Evolutionary conservation across 495 filamentous ascomycete genomes (phyloP), one percentile per base, ranked within the genome.

Genomic region (Hypomontagnella monticulosa): DNA sequence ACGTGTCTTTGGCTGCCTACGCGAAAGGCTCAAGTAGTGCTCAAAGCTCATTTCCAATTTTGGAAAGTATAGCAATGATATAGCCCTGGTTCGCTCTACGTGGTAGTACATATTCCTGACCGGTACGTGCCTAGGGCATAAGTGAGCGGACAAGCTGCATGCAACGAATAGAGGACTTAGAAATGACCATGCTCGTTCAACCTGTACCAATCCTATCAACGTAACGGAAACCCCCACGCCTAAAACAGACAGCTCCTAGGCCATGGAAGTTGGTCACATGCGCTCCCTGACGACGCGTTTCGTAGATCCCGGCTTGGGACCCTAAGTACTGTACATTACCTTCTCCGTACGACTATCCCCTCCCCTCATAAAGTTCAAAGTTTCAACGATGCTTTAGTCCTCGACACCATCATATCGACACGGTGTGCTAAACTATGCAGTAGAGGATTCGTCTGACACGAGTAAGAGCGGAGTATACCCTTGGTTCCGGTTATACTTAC

Each of bases 21-120:
- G 57, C 42, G 57, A 57, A 61, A 62, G 34, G 18, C 41, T 34
- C 57, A 54, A 54, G 41, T 61, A 23, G 62, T 41, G 66, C 52
- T 53, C 61, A 57, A 43, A 62, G 67, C 57, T 70, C 61, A 57
- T 70, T 70, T 66, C 67, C 67, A 66, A 38, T 34, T 70, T 37
- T 66, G 67, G 62, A 66, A 70, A 66, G 67, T 64, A 63, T 64
- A 69, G 60, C 60, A 64, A 55, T 54, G 14, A 32, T 40, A 58
- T 55, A 49, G 19, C 18, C 3, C 30, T 32, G 34, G 18, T n/a
- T 8, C 42, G 15, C 43, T 27, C 23, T 6, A 27, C 6, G 23
- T 27, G 23, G 23, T 44, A 41, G 16, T 37, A 51, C 51, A 59
- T 49, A 68, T 63, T 59, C 30, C 11, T 27, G 23, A 11, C 54